Base-by-base conservation (phyloP, 257 asterid genomes). In the Solanum corneliomulleri region DNA sequence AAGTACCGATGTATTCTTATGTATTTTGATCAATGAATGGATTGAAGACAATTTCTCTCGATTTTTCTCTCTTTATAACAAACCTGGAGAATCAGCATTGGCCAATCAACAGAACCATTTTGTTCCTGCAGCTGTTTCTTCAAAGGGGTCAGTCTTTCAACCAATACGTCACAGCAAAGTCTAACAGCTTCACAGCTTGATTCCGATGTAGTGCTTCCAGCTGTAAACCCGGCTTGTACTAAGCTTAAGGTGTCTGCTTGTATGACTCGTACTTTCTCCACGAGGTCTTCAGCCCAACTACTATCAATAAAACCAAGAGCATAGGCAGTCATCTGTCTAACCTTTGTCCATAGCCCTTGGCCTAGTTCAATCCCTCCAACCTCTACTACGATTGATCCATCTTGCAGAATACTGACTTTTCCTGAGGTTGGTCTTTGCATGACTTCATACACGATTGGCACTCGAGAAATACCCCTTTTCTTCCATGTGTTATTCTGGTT, bases 271-370 rank as follows among this genome's bases (percentile, higher is more conserved):
- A 95, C 86, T 88, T 91, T 95, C 60, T 93, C 96, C 66, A 93
- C 92, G 11, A 95, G 88, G 18, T 90, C 90, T 85, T 91, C 92
- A 1, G 87, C 88, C 47, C 92, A 94, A 86, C 87, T 92, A 85
- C 95, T 91, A 78, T 88, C 87, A 75, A 93, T 86, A 41, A 72
- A 87, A 88, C 97, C 80, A 25, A 95, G 92, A 83, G 91, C 95
- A 88, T 92, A 93, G 12, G 96, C 98, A 11, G 97, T 87, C 83
- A 90, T 92, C 84, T 95, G 96, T 87, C 87, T 93, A 35, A 92
- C 98, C 92, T 95, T 95, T 13, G 97, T 95, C 94, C 93, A 93
- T 41, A 95, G 93, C 88, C 97, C 98, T 88, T 95, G 98, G 23
- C 98, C 97, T 68, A 95, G 25, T 60, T 95, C 98, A 80, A 94